Evolutionary conservation across 2,329 filamentous ascomycete genomes (phyloP), one percentile per base, ranked within the genome.

Genomic region (Colletotrichum spinosum): DNA sequence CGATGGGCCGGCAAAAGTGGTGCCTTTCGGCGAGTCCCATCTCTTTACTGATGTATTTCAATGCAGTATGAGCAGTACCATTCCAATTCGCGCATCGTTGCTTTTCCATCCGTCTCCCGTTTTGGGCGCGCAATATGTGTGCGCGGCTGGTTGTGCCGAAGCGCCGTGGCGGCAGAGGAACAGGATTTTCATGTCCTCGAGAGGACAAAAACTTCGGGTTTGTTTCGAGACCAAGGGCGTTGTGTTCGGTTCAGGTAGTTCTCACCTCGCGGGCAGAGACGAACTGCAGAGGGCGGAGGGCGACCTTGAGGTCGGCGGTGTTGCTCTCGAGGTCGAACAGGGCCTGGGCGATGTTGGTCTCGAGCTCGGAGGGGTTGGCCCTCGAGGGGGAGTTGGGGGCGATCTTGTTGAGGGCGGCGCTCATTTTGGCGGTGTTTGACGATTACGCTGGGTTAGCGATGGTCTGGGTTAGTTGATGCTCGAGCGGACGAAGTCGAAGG

Each of bases 291-390:
- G 96, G 96, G 80, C 96, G 92, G 81, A 99, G 92, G 76, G 94
- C 92, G 79, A 89, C 89, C 92, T 95, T 97, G 86, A 99, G 92
- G 86, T 99, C 96, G 82, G 94, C 88, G 80, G 96, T 97, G 91
- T 97, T 97, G 87, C 90, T 94, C 93, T 99, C 96, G 85, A 99
- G 93, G 80, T 99, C 96, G 88, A 92, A 97, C 73, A 99, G 93
- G 86, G 96, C 96, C 85, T 91, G 92, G 82, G 96, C 96, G 82
- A 99, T 97, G 88, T 86, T 93, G 84, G 88, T 90, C 93, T 99
- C 96, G 77, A 98, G 91, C 91, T 99, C 96, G 75, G 93, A 97
- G 76, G 96, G 96, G 86, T 91, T 97, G 83, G 92, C 89, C 88
- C 93, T 90, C 85, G 95, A 97, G 76, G 95, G 92, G 91, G 93